Evolutionary conservation across 495 filamentous ascomycete species (phyloP).

Genomic region (Penicillium pulvis): DNA sequence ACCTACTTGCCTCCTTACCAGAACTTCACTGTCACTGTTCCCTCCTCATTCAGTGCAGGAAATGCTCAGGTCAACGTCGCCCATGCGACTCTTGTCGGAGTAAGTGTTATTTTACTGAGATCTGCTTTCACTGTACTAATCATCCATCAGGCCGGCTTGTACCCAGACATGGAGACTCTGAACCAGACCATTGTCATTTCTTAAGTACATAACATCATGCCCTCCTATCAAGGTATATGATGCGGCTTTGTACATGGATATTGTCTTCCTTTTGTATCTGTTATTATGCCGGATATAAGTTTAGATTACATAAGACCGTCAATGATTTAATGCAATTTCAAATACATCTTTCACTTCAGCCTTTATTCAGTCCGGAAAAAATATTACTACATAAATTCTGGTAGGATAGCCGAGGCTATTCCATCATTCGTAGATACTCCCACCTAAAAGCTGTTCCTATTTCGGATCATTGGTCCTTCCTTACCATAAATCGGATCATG

Average conservation of each 20-base stretch:
- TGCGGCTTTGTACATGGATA: not conserved
- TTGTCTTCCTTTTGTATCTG: slow-evolving; percentile 5
- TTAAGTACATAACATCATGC: slow-evolving; percentile 1
- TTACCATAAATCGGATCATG: too few species aligned
- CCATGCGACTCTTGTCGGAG: slow-evolving; percentile 38
- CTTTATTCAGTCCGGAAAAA: not conserved
- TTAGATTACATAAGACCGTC: not conserved
- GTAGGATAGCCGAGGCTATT: too few species aligned
- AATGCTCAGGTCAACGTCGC: slow-evolving; percentile 36
- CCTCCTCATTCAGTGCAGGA: slow-evolving; percentile 17
- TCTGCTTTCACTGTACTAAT: slow-evolving; percentile 2
- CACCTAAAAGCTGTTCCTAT: not conserved
- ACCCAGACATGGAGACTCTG: slow-evolving; percentile 10
- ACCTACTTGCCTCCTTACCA: slow-evolving; percentile 31
- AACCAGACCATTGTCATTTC: slow-evolving; percentile 15
- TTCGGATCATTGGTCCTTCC: too few species aligned
- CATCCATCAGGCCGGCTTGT: slow-evolving; percentile 8
- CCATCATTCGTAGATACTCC: too few species aligned
- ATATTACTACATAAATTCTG: too few species aligned
- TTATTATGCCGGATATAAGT: not conserved
- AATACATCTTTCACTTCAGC: not conserved
- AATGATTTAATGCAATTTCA: not conserved
- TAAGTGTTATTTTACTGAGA: slow-evolving; percentile 22
- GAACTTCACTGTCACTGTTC: slow-evolving; percentile 42
- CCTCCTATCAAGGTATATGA: not conserved